Conservation (phyloP, 1,284 basidiomycete species). For the Fistulinella staudtii region DNA sequence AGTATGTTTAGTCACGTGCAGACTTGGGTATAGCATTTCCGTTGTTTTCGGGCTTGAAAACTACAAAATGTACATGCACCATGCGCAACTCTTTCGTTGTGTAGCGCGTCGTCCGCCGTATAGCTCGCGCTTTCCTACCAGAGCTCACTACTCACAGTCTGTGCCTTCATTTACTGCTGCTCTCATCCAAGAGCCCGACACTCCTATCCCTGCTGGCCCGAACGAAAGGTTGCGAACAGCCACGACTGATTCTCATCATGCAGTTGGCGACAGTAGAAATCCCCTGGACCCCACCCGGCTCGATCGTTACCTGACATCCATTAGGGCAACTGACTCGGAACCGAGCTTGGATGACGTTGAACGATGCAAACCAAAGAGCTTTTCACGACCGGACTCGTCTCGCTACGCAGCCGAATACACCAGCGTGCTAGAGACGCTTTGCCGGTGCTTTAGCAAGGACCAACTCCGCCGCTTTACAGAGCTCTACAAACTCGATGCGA, state of each 20-base stretch:
- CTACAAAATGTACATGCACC: constrained; percentile 35
- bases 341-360: constrained; percentile 56
- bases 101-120: constrained; percentile 24
- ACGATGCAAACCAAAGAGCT: constrained; percentile 41
- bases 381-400: constrained; percentile 37
- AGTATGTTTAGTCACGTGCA: constrained; percentile 21
- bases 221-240: constrained; percentile 4
- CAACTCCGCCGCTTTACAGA: constrained; percentile 56
- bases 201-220: constrained; percentile 2
- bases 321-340: constrained; percentile 41
- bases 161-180: constrained; percentile 15
- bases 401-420: constrained; percentile 54
- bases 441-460: constrained; percentile 58
- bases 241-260: constrained; percentile 3
- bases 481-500: constrained; percentile 41
- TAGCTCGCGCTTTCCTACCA: constrained; percentile 18
- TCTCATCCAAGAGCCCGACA: constrained; percentile 7
- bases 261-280: constrained; percentile 13
- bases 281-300: constrained; percentile 43
- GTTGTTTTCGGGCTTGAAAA: neutral
- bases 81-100: constrained; percentile 26
- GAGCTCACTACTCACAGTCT: constrained; percentile 29
- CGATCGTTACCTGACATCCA: constrained; percentile 51
- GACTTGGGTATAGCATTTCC: neutral
- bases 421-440: constrained; percentile 46